Evolutionary conservation across 2,329 filamentous ascomycete species (phyloP).

Genomic region (Botrytis deweyae): DNA sequence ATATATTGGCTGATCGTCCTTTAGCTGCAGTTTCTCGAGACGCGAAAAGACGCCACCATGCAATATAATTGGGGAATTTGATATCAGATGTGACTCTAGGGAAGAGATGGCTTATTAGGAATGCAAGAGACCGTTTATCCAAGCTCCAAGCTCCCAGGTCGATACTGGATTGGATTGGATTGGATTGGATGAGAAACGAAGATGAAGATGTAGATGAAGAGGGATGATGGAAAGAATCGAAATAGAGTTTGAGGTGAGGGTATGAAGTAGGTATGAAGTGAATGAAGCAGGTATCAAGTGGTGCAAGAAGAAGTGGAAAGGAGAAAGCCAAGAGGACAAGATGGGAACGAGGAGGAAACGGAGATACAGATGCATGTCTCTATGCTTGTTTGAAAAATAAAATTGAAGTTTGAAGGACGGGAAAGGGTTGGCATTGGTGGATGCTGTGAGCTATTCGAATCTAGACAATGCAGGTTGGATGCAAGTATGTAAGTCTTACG

Average conservation of each 20-base stretch:
- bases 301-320: background rate
- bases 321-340: background rate
- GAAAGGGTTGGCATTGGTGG: background rate
- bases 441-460: background rate
- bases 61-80: slow-evolving; percentile 5
- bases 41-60: slow-evolving; percentile 2
- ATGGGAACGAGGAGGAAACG: background rate
- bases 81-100: slow-evolving; percentile 4
- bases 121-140: slow-evolving; percentile 4
- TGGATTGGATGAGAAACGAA: background rate
- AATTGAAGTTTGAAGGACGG: background rate
- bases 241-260: background rate
- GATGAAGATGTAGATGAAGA: background rate
- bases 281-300: too few species aligned
- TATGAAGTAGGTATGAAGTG: background rate
- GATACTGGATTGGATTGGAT: background rate
- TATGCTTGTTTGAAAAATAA: background rate
- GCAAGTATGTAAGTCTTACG: background rate
- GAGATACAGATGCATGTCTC: background rate
- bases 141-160: background rate
- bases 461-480: background rate
- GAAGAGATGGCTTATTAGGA: background rate
- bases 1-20: background rate
- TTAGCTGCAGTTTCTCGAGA: slow-evolving; percentile 4
- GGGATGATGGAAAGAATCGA: background rate